Percentiles rank a stretch among this genome's conserved stretches.
Evolutionary conservation across 1,284 basidiomycete species (phyloP).

Genomic region (Tetrapyrgos nigripes): DNA sequence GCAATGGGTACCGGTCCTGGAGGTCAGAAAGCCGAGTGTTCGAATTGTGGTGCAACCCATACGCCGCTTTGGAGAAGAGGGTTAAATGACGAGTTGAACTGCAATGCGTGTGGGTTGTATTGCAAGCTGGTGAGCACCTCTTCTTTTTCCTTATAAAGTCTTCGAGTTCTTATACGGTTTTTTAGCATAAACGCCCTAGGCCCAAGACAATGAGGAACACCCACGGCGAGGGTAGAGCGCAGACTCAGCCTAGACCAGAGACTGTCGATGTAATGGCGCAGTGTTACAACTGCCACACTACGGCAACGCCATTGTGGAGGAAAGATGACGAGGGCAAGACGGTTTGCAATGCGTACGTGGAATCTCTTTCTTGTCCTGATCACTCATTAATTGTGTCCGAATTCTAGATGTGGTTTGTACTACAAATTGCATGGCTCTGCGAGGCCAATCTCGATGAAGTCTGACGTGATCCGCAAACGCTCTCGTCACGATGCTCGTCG

Average conservation of each 20-base stretch:
- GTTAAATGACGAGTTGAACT: conserved; percentile 83
- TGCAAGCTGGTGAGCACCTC: conserved; percentile 69
- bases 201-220: conserved; percentile 83
- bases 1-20: conserved; percentile 47
- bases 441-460: conserved; percentile 87
- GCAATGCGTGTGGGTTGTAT: conserved; percentile 83
- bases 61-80: conserved; percentile 84
- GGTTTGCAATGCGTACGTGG: conserved; percentile 85
- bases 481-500: conserved; percentile 77
- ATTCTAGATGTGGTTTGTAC: conserved; percentile 48
- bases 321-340: conserved; percentile 93
- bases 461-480: conserved; percentile 83
- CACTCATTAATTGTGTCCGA: conserved; percentile 32
- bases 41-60: conserved; percentile 84
- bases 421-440: conserved; percentile 84
- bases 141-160: conserved; percentile 31
- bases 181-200: conserved; percentile 79
- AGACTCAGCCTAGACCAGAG: conserved; percentile 63
- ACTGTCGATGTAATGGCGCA: conserved; percentile 69
- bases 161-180: conserved; percentile 11
- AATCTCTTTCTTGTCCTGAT: conserved; percentile 14
- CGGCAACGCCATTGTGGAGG: conserved; percentile 89
- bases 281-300: conserved; percentile 91
- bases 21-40: conserved; percentile 84
- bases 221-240: conserved; percentile 70